Conservation (phyloP, 2,329 filamentous ascomycete species). For the Penicillium oxalicum region DNA sequence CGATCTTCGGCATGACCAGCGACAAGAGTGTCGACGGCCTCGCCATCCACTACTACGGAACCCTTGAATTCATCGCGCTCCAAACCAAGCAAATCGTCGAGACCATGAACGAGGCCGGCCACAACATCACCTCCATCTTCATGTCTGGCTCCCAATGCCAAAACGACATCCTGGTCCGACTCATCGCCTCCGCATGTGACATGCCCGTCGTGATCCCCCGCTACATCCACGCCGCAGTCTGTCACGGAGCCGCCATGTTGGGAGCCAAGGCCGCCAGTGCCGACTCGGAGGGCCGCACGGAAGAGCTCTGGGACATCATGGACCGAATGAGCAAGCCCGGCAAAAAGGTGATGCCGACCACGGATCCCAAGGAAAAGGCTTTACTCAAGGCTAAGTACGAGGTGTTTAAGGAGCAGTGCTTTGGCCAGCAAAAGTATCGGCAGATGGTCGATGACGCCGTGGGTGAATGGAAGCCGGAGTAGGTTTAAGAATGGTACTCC, state of each 20-base stretch:
- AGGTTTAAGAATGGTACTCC: neutral
- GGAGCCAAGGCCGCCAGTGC: conserved; percentile 93
- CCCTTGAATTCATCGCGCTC: conserved; percentile 96
- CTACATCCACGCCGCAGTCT: conserved; percentile 92
- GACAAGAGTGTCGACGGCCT: conserved; percentile 84
- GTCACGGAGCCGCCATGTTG: conserved; percentile 97
- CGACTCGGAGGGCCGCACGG: conserved; percentile 68
- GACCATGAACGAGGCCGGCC: conserved; percentile 84
- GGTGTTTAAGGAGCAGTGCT: conserved; percentile 90
- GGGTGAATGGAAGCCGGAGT: conserved; percentile 36
- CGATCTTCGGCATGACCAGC: conserved; percentile 76
- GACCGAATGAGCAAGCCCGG: conserved; percentile 94
- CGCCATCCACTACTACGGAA: conserved; percentile 87
- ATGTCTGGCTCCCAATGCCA: conserved; percentile 99
- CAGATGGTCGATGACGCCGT: conserved; percentile 64
- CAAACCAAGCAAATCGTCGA: conserved; percentile 95
- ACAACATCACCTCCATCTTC: conserved; percentile 87
- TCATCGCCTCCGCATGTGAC: conserved; percentile 82
- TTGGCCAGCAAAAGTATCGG: conserved; percentile 76
- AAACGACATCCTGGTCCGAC: conserved; percentile 83
- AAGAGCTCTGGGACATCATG: conserved; percentile 95
- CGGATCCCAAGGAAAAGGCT: conserved; percentile 66
- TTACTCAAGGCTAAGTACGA: conserved; percentile 85
- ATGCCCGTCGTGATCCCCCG: conserved; percentile 91
- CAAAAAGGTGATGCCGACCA: conserved; percentile 69